These are phyloP conservation scores for Sarocladiaceae sp. DNA, from an alignment of 2,329 filamentous ascomycete genomes.

Conservation along the genomic window DNA sequence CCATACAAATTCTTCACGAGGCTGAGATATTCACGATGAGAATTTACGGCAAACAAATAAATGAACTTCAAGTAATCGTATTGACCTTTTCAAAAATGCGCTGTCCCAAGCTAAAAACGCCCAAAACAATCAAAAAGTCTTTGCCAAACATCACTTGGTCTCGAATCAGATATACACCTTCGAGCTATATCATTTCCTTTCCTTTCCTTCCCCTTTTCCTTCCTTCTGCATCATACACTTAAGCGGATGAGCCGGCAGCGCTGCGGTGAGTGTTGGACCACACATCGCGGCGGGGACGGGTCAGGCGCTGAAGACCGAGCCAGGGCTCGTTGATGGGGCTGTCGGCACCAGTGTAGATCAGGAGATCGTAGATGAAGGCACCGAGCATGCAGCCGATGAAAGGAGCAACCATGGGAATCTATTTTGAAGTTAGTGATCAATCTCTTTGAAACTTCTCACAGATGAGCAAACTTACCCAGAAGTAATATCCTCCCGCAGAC, in stretches of 20 bases:
- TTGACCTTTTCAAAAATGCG: not conserved
- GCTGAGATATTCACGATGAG: no score
- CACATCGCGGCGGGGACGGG: conserved; percentile 26
- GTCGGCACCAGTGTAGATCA: conserved; percentile 62
- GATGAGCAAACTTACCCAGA: conserved; percentile 61
- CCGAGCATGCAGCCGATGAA: conserved; percentile 62
- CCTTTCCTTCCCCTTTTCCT: not conserved
- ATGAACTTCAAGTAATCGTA: no score
- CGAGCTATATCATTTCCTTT: no score
- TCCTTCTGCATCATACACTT: not conserved
- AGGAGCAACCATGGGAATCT: conserved; percentile 66
- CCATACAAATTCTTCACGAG: no score
- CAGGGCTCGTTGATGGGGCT: conserved; percentile 66
- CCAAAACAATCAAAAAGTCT: not conserved
- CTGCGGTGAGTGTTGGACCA: conserved; percentile 31
- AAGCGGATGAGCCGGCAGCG: conserved; percentile 19
- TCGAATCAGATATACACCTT: no score
- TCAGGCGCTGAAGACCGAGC: conserved; percentile 55
- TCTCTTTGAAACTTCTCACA: conserved; percentile 13
- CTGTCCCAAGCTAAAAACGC: not conserved
- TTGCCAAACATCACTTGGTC: not conserved
- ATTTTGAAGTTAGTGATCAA: conserved; percentile 27
- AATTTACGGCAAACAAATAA: no score
- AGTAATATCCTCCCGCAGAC: conserved; percentile 65
- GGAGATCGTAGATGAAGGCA: conserved; percentile 62